phyloP scores from a whole-genome alignment of 2,329 filamentous ascomycete species.

The Waltergamsia citrina region DNA sequence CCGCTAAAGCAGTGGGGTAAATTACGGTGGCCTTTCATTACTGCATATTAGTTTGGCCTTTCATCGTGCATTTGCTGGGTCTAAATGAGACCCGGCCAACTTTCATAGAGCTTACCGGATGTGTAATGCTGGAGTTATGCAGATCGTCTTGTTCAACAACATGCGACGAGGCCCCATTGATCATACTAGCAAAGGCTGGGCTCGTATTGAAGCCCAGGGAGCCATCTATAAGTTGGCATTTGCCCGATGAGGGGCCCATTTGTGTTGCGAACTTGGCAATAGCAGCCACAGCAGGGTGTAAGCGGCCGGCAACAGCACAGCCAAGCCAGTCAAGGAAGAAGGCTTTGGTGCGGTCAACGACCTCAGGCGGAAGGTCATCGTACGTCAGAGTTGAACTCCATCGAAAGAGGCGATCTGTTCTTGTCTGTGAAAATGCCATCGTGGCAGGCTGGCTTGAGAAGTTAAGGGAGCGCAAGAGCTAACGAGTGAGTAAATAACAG shows the following conservation, averaged over 20 bases:
- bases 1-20: slow-evolving; percentile 1
- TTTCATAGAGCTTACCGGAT: not conserved
- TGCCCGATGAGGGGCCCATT: not conserved
- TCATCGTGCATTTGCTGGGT: too few species aligned
- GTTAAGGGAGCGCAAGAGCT: too few species aligned
- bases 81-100: not conserved
- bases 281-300: slow-evolving; percentile 1
- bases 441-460: too few species aligned
- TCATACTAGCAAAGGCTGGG: slow-evolving; percentile 1
- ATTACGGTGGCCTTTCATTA: slow-evolving; percentile 3
- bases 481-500: too few species aligned
- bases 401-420: not conserved
- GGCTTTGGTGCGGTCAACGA: slow-evolving; percentile 1
- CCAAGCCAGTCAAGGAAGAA: slow-evolving; percentile 3
- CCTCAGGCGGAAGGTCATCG: not conserved
- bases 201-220: not conserved
- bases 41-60: not conserved
- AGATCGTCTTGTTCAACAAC: slow-evolving; percentile 3
- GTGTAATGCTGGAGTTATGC: slow-evolving; percentile 2
- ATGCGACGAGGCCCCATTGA: slow-evolving; percentile 1
- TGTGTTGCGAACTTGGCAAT: not conserved
- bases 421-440: not conserved
- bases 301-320: slow-evolving; percentile 1
- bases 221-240: slow-evolving; percentile 1
- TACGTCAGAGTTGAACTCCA: not conserved